Conservation (phyloP, 495 filamentous ascomycete species). For the Penicillium turbatum region DNA sequence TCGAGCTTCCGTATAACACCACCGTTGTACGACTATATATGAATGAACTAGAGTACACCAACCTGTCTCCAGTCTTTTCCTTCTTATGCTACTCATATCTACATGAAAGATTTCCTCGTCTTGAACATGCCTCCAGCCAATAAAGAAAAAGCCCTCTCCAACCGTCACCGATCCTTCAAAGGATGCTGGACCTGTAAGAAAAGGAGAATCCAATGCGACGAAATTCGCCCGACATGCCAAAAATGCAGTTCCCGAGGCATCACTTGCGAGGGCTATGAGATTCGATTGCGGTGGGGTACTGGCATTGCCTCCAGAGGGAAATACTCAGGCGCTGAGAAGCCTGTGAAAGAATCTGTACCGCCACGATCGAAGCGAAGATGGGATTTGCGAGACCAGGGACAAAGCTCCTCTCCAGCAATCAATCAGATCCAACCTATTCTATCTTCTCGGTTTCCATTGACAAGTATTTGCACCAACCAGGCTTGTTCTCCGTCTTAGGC, state of each 20-base stretch:
- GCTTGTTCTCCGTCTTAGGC: background rate
- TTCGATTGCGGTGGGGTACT: constrained; percentile 29
- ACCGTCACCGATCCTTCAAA: constrained; percentile 24
- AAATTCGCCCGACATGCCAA: constrained; percentile 20
- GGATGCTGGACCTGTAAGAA: constrained; percentile 34
- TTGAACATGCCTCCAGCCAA: constrained; percentile 10
- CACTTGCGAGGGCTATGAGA: constrained; percentile 27
- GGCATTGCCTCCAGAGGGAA: constrained; percentile 29
- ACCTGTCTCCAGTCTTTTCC: background rate
- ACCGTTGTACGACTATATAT: constrained; percentile 15
- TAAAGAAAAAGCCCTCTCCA: constrained; percentile 13
- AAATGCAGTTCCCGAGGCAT: constrained; percentile 20
- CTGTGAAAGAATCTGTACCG: constrained; percentile 23
- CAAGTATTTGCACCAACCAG: constrained; percentile 9
- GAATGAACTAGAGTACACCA: constrained; percentile 1
- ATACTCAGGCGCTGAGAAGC: constrained; percentile 27
- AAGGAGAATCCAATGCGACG: constrained; percentile 28
- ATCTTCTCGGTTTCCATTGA: background rate
- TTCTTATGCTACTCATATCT: background rate
- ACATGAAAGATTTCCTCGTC: background rate
- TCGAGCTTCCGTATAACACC: background rate
- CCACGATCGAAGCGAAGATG: constrained; percentile 24
- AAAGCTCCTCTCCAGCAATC: background rate
- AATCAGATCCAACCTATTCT: constrained; percentile 6
- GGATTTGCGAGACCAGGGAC: constrained; percentile 20